A percentile compares a stretch with the other conserved stretches of the same genome.
phyloP scores from a whole-genome alignment of 148 eudicot species.

The Simmondsia chinensis region DNA sequence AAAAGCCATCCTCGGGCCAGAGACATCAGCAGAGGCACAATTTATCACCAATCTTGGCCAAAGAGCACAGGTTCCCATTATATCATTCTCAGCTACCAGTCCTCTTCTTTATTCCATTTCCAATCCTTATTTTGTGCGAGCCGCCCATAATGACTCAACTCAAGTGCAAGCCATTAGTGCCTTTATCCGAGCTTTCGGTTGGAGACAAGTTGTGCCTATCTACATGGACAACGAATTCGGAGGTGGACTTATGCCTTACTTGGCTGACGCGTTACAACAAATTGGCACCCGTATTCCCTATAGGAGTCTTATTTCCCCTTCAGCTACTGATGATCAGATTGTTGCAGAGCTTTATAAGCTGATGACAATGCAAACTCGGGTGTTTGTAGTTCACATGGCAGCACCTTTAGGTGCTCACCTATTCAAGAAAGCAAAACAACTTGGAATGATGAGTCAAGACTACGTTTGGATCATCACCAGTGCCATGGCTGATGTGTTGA shows the following conservation, averaged over 20 bases:
- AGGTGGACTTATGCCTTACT: conserved; percentile 33
- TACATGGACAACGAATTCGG: conserved; percentile 41
- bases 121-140: conserved; percentile 51
- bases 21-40: conserved; percentile 42
- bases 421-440: conserved; percentile 33
- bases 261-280: conserved; percentile 27
- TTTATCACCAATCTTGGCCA: conserved; percentile 38
- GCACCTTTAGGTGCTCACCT: conserved; percentile 33
- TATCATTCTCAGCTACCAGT: conserved; percentile 47
- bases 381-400: conserved; percentile 60
- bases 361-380: conserved; percentile 45
- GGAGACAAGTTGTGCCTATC: conserved; percentile 50
- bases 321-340: conserved; percentile 34
- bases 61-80: conserved; percentile 46
- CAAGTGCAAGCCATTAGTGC: conserved; percentile 44
- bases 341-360: conserved; percentile 37
- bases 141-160: conserved; percentile 26
- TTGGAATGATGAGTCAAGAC: conserved; percentile 57
- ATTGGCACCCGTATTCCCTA: conserved; percentile 21
- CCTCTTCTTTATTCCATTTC: conserved; percentile 37
- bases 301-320: conserved; percentile 29
- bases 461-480: conserved; percentile 67
- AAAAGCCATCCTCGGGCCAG: conserved; percentile 51
- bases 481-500: conserved; percentile 33
- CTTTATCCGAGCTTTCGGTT: conserved; percentile 43